Base-by-base conservation (phyloP, 2,329 filamentous ascomycete species). In the Blumeria graminis region DNA sequence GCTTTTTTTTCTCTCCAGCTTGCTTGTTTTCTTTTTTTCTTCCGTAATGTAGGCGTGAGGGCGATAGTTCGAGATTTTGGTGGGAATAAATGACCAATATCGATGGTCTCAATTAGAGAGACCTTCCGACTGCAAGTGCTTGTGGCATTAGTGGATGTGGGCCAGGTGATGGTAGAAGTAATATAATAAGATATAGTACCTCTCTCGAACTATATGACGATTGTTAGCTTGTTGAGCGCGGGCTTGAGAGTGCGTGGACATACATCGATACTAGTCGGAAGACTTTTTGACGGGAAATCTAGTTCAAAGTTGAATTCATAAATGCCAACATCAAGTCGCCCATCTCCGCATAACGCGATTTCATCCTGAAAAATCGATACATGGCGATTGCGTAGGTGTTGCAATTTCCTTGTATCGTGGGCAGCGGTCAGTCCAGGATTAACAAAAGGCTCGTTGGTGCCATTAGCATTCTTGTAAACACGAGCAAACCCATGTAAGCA, bases 201-300 rank as follows among this genome's bases (percentile, higher is more conserved):
- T 65, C 90, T 81, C 70, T 96, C 92, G 68, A 98, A 98, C 88
- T 96, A 56, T 50, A 45, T 52, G 16, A 18, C 11, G 38, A 38
- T 11, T 38, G n/a, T 53, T 53, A 53, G 50, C 32, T 14, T 18
- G 18, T 38, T n/a, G 22, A 28, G 22, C 22, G 22, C 18, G n/a
- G 16, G 22, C 18, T 18, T 48, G 4, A 48, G 45, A 28, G 14
- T 2, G 38, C 16, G 22, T 28, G 22, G 22, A 73, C 85, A 66
- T 76, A 95, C 90, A 70, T 94, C 89, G 65, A 98, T 90, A 68
- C 90, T 95, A 69, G 86, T 94, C n/a, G 86, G 86, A 58, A 92
- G 70, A 5, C 76, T 77, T 62, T 79, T 76, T 54, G 76, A 72
- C 1, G 83, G 82, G 61, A 87, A 86, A 57, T 81, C 71, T 60